Conservation (phyloP, 2,329 filamentous ascomycete species). For the Eutypa lata region DNA sequence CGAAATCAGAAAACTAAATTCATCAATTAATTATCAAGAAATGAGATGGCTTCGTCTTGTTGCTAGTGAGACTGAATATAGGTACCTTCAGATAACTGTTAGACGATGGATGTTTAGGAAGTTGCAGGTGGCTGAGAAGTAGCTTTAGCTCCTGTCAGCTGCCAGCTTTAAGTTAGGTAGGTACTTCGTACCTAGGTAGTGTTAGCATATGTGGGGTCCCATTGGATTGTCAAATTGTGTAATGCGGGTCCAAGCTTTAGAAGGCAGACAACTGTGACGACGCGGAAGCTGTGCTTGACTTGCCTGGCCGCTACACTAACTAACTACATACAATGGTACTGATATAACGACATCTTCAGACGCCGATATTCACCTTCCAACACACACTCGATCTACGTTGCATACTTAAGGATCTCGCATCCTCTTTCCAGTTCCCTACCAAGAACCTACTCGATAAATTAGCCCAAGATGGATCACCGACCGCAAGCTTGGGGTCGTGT, state of each 20-base stretch:
- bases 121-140: not conserved
- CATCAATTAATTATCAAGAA: not conserved
- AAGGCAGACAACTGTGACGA: conserved; percentile 14
- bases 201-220: not conserved
- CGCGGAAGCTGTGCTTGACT: conserved; percentile 1
- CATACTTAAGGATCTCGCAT: no score
- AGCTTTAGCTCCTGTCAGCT: not conserved
- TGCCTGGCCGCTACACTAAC: no score
- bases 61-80: not conserved
- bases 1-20: not conserved
- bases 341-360: not conserved
- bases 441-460: conserved; percentile 12
- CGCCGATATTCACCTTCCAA: conserved; percentile 2
- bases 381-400: not conserved
- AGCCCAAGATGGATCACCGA: conserved; percentile 62
- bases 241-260: conserved; percentile 3
- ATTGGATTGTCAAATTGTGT: no score
- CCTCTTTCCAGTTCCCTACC: conserved; percentile 5
- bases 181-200: not conserved
- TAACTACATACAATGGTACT: no score
- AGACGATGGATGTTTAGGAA: no score
- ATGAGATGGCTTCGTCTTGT: not conserved
- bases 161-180: not conserved
- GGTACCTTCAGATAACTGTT: no score
- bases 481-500: conserved; percentile 72